Base-by-base conservation (phyloP, 2,329 filamentous ascomycete species). In the Colletotrichum liriopes region DNA sequence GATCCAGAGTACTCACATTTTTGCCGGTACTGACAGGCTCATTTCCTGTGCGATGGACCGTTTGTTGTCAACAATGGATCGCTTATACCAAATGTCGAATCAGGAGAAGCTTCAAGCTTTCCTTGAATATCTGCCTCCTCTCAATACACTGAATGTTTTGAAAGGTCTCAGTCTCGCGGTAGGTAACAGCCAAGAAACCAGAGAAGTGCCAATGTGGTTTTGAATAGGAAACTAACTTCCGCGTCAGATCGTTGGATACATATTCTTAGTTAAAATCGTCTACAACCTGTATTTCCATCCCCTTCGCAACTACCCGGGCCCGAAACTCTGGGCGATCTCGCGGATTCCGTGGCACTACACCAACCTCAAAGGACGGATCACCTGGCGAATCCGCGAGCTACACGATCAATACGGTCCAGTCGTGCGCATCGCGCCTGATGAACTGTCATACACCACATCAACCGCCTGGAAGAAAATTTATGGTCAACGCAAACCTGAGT, bases 381-480 rank as follows among this genome's bases (percentile, higher is more conserved):
- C 56, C 23, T 54, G 35, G 45, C 58, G 37, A 20, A 64, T 65
- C 18, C 54, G 43, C 8, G 77, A 82, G 56, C 55, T 71, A 4
- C 77, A 79, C n/a, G 62, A 75, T 9, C 11, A 62, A 3, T 79
- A 80, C 58, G 78, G 77, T 6, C 73, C 75, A 20, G 78, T 86
- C 0, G 78, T 87, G 18, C 81, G 85, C 4, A 76, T 83, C 5
- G 79, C 76, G 0, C 84, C 85, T 0, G 79, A 81, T 41, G 76
- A 81, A 39, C 78, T 87, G 2, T 80, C 81, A 1, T 85, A 84
- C 67, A 80, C 78, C 18, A 77, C 77, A 6, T 49, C 77, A 4
- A 59, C 76, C 16, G 81, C 80, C 1, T 84, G 80, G 81, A 81
- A 81, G 67, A 81, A 84, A 16, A 85, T 85, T 20, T 84, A 84